These are phyloP conservation scores for Leccinum variabile DNA, from an alignment of 1,284 basidiomycete species.

Conservation along the genomic window DNA sequence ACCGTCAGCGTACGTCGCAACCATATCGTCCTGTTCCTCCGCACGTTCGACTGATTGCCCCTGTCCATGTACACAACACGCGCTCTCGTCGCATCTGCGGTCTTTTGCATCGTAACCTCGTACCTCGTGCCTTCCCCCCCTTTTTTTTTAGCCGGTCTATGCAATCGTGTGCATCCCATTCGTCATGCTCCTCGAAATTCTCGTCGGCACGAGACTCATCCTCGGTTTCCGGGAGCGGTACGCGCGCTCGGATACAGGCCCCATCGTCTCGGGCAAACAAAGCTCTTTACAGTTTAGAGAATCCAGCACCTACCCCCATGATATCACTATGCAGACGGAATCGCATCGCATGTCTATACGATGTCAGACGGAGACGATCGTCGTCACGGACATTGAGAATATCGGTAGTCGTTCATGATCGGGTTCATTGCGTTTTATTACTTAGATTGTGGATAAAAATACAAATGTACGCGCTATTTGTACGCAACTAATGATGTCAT, in stretches of 20 bases:
- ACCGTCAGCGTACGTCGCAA: conserved; percentile 16
- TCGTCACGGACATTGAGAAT: conserved; percentile 10
- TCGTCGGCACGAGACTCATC: conserved; percentile 36
- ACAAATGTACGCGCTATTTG: conserved; percentile 15
- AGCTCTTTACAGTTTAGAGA: conserved; percentile 24
- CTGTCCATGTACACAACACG: neutral
- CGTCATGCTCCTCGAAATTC: conserved; percentile 35
- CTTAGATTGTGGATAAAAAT: conserved; percentile 18
- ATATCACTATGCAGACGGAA: neutral
- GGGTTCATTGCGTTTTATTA: conserved; percentile 11
- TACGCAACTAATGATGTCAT: conserved; percentile 9
- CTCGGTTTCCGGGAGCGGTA: conserved; percentile 37
- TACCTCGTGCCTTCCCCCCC: neutral
- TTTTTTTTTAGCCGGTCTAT: conserved; percentile 20
- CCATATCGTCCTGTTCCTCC: neutral
- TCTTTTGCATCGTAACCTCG: neutral
- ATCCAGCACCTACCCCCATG: neutral
- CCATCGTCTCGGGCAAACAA: conserved; percentile 5
- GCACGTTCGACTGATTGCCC: neutral
- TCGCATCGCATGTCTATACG: conserved; percentile 10
- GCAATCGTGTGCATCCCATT: conserved; percentile 35
- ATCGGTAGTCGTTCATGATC: neutral
- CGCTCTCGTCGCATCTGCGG: neutral
- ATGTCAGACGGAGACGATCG: conserved; percentile 22
- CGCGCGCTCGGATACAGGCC: conserved; percentile 15